Base-by-base conservation (phyloP, 805 yeast genomes). In the Schizosaccharomyces pombe region DNA sequence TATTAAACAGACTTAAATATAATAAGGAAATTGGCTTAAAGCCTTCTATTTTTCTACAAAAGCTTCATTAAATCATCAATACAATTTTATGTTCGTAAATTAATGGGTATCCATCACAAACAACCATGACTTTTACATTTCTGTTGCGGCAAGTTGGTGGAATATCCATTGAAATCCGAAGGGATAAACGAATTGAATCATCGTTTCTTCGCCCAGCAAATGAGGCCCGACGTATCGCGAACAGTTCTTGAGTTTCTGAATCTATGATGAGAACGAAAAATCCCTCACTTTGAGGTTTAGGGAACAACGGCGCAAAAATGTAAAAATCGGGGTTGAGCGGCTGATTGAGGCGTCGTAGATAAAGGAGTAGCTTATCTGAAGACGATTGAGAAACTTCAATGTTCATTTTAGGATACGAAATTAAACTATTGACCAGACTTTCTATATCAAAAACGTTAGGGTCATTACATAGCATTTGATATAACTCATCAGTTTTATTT, bases 241-340 rank as follows among this genome's bases (percentile, higher is more conserved):
- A 65, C 29, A 89, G 63, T 61, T 79, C 83, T 49, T 73, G 73
- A 2, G 65, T 69, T 12, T 54, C 24, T 16, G 52, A 33, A 57
- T 78, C 77, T 57, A 75, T 68, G 8, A 79, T 60, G 52, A 89
- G 75, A 8, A 79, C 74, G 64, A 89, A 85, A 97, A 98, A 91
- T 0, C 93, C 78, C 64, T 91, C 97, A 62, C 85, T 80, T 66
- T 91, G 98, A 1, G 79, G 71, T 65, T 91, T 89, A 49, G 95
- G 94, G 68, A 84, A 91, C 60, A 75, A 76, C 2, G 93, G 89
- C 56, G 87, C 72, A 61, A 79, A 77, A 54, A 85, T 75, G 58
- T 75, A 76, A 69, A 78, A 82, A 49, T 80, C 86, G 2, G 70
- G 68, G 58, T 74, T 57, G 19, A 55, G 47, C 14, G 60, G 57